These are phyloP conservation scores for Hanseniaspora valbyensis DNA, from an alignment of 805 yeast species.

Conservation along the genomic window DNA sequence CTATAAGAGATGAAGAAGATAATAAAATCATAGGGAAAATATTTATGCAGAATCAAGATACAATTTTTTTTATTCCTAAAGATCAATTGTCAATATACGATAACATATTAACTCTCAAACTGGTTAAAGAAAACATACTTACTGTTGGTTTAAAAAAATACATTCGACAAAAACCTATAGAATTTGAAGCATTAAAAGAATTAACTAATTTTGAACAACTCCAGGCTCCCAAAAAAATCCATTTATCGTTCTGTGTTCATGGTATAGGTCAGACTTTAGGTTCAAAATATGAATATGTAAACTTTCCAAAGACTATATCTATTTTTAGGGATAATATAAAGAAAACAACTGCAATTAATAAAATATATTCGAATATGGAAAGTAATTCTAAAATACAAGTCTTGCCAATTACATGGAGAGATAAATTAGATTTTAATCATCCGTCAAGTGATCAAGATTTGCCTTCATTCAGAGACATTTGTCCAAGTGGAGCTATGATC, in stretches of 20 bases:
- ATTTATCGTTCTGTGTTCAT: slow-evolving; percentile 75
- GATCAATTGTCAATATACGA: slow-evolving; percentile 8
- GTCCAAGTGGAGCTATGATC: slow-evolving; percentile 66
- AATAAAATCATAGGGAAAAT: slow-evolving; percentile 3
- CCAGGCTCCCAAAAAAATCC: slow-evolving; percentile 18
- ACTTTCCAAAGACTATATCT: slow-evolving; percentile 77
- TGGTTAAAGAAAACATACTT: slow-evolving; percentile 7
- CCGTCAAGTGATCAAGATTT: slow-evolving; percentile 37
- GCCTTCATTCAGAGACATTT: slow-evolving; percentile 61
- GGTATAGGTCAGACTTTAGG: slow-evolving; percentile 92
- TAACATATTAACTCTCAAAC: slow-evolving; percentile 1
- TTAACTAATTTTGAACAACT: background rate
- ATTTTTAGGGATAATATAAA: slow-evolving; percentile 50
- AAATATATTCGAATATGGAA: slow-evolving; percentile 34
- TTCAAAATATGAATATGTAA: slow-evolving; percentile 62
- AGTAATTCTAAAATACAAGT: slow-evolving; percentile 62
- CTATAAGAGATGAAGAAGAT: background rate
- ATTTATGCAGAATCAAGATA: slow-evolving; percentile 5
- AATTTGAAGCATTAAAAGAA: background rate
- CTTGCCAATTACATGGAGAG: slow-evolving; percentile 87
- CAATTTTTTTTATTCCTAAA: slow-evolving; percentile 12
- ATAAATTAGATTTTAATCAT: slow-evolving; percentile 52
- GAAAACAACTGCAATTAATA: slow-evolving; percentile 31
- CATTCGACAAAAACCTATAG: slow-evolving; percentile 2
- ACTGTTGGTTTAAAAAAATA: slow-evolving; percentile 8